Base-by-base conservation (phyloP, 2,329 filamentous ascomycete species). In the Alternaria sp. region DNA sequence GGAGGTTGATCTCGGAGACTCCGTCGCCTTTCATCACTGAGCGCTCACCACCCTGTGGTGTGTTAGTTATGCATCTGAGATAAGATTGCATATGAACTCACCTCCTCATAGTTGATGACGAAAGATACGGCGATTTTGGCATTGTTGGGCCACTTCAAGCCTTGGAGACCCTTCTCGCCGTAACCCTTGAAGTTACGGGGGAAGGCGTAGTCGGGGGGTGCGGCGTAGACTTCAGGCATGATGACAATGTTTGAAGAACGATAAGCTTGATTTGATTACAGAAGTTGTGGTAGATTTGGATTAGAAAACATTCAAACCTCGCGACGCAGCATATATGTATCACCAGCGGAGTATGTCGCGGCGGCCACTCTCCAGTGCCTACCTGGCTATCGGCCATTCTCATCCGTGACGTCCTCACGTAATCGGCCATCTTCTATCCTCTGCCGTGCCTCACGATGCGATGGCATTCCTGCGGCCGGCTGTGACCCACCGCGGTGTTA, bases 171-270 rank as follows among this genome's bases (percentile, higher is more conserved):
- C 32, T 77, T 73, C 54, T 82, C 80, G 23, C 81, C 81, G 50
- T 83, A 83, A 2, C 81, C 81, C 63, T 85, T 81, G 43, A 86
- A 79, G 58, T 77, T 72, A 43, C 79, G 70, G 4, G 72, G 66
- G 45, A 75, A 74, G 43, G 74, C 71, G 56, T 72, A 77, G 46
- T 73, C 70, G 6, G 68, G 67, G 2, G 72, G 69, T 26, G 68
- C 73, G 32, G 65, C 58, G 51, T 69, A 77, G 40, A 74, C 64
- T 59, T 71, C 68, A 56, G 74, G 72, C 72, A 74, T 76, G 32
- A 19, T 55, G 51, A 15, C 5, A 11, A 9, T 32, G 9, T 21
- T 54, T 36, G 21, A 0, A 25, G 17, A 9, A 23, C 32, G 12
- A 13, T 5, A n/a, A 12, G 30, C 15, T n/a, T 10, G 21, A 54